These are phyloP conservation scores for Aspergillus sp. DNA, from an alignment of 2,329 filamentous ascomycete species.

Conservation along the genomic window DNA sequence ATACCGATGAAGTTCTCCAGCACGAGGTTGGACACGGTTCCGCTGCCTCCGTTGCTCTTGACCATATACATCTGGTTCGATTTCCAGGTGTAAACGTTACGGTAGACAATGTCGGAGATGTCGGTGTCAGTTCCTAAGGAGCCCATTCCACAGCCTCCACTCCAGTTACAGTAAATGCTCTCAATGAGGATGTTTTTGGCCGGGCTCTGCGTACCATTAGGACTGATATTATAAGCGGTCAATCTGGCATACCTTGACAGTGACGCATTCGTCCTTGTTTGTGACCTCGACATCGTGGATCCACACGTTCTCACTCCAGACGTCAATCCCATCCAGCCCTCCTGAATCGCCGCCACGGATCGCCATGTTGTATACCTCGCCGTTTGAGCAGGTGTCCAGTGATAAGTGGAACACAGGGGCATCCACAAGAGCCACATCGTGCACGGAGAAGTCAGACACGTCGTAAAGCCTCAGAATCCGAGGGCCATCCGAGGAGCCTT, in stretches of 20 bases:
- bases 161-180: slow-evolving; percentile 62
- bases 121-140: slow-evolving; percentile 52
- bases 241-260: slow-evolving; percentile 46
- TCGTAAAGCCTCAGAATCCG: slow-evolving; percentile 49
- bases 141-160: slow-evolving; percentile 60
- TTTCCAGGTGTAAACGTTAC: slow-evolving; percentile 59
- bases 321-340: slow-evolving; percentile 58
- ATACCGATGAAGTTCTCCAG: slow-evolving; percentile 55
- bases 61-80: slow-evolving; percentile 65
- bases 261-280: slow-evolving; percentile 63
- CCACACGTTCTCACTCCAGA: slow-evolving; percentile 57
- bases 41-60: slow-evolving; percentile 60
- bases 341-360: slow-evolving; percentile 54
- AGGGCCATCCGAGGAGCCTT: slow-evolving; percentile 42
- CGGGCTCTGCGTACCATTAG: slow-evolving; percentile 38
- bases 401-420: slow-evolving; percentile 52
- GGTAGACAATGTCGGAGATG: slow-evolving; percentile 55
- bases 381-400: slow-evolving; percentile 52
- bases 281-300: slow-evolving; percentile 62
- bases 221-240: neutral
- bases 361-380: slow-evolving; percentile 57
- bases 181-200: slow-evolving; percentile 58
- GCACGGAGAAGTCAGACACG: slow-evolving; percentile 49
- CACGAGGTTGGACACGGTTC: slow-evolving; percentile 53
- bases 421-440: slow-evolving; percentile 52